phyloP scores from a whole-genome alignment of 2,329 filamentous ascomycete genomes.

The Penicillium sp. region DNA sequence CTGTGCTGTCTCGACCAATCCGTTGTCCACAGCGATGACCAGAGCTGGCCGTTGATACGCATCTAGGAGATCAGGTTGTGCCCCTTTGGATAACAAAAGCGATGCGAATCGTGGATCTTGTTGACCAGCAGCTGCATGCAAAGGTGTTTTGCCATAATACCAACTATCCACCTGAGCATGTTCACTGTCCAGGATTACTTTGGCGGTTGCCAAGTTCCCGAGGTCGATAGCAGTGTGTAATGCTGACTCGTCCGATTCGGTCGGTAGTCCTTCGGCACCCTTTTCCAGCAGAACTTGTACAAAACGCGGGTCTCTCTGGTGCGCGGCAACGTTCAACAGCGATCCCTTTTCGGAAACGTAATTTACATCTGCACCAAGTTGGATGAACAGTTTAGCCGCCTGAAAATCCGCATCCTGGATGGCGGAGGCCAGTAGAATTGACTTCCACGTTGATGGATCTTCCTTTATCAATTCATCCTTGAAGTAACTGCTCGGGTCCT shows the following conservation, averaged over 20 bases:
- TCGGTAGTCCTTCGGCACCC: neutral
- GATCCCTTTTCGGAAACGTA: neutral
- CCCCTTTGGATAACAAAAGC: neutral
- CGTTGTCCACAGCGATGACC: neutral
- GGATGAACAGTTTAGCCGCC: neutral
- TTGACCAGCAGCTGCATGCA: neutral
- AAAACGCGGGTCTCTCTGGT: neutral
- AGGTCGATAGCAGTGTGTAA: neutral
- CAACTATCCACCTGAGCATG: neutral
- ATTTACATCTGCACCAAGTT: neutral
- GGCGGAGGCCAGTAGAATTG: neutral
- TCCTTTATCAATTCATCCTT: neutral
- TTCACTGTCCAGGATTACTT: neutral
- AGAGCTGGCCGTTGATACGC: rapidly evolving
- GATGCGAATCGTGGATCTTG: neutral
- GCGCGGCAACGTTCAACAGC: neutral
- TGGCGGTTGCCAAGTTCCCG: neutral
- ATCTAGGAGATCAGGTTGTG: neutral
- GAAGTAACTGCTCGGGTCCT: neutral
- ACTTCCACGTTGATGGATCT: neutral
- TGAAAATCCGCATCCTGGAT: neutral
- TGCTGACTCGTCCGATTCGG: neutral
- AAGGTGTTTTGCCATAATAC: too few relatives aligned
- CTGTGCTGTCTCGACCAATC: neutral
- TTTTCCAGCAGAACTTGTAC: neutral